These are phyloP conservation scores for Cladosporium phlei DNA, from an alignment of 2,329 filamentous ascomycete genomes.

Conservation along the genomic window DNA sequence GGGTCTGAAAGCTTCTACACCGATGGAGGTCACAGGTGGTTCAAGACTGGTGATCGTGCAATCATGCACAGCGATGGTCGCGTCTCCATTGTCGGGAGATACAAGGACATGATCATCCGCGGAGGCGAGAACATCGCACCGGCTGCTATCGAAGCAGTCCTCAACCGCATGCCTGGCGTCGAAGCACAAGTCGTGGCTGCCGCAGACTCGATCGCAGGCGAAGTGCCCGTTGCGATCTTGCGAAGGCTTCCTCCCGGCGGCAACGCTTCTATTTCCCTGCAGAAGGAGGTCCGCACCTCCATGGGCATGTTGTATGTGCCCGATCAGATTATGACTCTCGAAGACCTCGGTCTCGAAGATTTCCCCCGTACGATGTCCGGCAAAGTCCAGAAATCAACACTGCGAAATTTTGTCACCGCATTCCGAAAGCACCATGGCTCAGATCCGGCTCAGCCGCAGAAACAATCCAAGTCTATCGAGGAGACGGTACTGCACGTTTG, in stretches of 20 bases:
- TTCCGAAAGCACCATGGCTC: not conserved
- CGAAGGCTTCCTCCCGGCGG: conserved; percentile 1
- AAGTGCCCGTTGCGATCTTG: conserved; percentile 20
- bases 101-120: conserved; percentile 20
- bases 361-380: conserved; percentile 17
- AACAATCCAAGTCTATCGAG: not conserved
- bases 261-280: not conserved
- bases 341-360: conserved; percentile 16
- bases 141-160: conserved; percentile 14
- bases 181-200: conserved; percentile 19
- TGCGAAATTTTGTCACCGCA: conserved; percentile 12
- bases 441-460: not conserved
- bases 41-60: conserved; percentile 17
- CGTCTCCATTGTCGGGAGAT: conserved; percentile 15
- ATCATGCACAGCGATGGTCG: conserved; percentile 14
- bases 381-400: conserved; percentile 16
- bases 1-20: conserved; percentile 13
- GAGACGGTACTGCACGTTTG: not conserved
- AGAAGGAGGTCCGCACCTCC: conserved; percentile 1
- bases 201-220: conserved; percentile 16
- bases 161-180: not conserved
- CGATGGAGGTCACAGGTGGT: conserved; percentile 13
- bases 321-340: conserved; percentile 15
- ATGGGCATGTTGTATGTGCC: conserved; percentile 15
- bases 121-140: conserved; percentile 19